These are phyloP conservation scores for Allomyces macrogynus DNA, from an alignment of 192 early-diverging fungal species.

Conservation along the genomic window DNA sequence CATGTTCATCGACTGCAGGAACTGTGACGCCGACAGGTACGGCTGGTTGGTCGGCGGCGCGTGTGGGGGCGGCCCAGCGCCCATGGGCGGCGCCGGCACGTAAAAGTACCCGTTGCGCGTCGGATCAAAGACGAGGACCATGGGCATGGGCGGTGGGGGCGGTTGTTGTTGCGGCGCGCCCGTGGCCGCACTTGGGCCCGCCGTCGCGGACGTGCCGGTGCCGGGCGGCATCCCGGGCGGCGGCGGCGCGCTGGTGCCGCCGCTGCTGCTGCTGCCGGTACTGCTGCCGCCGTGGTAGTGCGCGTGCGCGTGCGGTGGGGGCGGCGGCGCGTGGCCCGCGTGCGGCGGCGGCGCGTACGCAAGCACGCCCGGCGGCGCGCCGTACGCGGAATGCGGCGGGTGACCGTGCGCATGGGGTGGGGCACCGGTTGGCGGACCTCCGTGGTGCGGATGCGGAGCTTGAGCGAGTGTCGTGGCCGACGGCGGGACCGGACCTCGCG, in stretches of 20 bases:
- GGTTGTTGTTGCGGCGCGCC: neutral
- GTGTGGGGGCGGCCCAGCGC: neutral
- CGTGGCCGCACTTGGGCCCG: too few relatives aligned
- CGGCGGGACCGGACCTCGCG: too few relatives aligned
- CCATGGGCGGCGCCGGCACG: neutral
- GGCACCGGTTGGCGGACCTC: too few relatives aligned
- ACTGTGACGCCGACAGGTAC: neutral
- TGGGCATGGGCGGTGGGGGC: neutral
- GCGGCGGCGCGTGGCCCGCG: too few relatives aligned
- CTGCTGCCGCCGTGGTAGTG: neutral
- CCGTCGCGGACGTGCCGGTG: neutral
- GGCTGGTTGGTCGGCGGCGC: too few relatives aligned
- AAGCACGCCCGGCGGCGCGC: too few relatives aligned
- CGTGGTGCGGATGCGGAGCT: too few relatives aligned
- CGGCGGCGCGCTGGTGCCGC: neutral
- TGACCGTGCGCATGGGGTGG: too few relatives aligned
- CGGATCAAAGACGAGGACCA: neutral
- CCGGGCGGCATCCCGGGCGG: too few relatives aligned
- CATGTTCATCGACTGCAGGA: neutral
- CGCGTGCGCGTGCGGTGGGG: neutral
- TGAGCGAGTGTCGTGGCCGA: too few relatives aligned
- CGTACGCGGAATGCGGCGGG: too few relatives aligned
- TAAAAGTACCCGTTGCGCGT: neutral
- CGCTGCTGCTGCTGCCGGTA: neutral
- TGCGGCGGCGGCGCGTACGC: neutral